Percentiles rank a stretch among this genome's conserved stretches.
These are phyloP conservation scores for Colletotrichum cordylinicola DNA, from an alignment of 2,329 filamentous ascomycete genomes.

Conservation along the genomic window DNA sequence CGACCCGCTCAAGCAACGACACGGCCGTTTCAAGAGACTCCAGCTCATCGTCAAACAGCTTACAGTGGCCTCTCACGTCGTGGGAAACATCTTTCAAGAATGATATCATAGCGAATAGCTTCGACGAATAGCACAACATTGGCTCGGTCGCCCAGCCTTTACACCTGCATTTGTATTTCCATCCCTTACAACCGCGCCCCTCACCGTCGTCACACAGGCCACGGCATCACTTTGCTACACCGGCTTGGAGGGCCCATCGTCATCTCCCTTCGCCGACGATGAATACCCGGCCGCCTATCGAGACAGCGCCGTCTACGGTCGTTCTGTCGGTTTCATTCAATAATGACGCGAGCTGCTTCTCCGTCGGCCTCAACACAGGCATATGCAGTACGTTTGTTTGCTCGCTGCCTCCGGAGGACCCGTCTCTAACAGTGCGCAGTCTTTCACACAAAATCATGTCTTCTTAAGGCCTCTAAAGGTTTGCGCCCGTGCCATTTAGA, in stretches of 20 bases:
- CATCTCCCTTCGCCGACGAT: constrained; percentile 54
- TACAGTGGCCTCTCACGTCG: not conserved
- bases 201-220: not conserved
- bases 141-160: not conserved
- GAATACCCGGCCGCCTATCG: constrained; percentile 89
- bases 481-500: not conserved
- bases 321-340: constrained; percentile 90
- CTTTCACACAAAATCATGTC: constrained; percentile 75
- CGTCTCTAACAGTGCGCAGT: constrained; percentile 54
- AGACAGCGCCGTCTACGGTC: constrained; percentile 74
- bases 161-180: not conserved
- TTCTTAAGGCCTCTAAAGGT: constrained; percentile 65
- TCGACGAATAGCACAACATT: not conserved
- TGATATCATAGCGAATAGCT: constrained; percentile 7
- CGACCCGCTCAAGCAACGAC: not conserved
- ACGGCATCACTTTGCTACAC: not conserved
- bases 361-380: constrained; percentile 84
- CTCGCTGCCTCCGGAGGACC: not conserved
- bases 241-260: not conserved
- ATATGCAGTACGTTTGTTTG: constrained; percentile 71
- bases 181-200: not conserved
- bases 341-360: constrained; percentile 82
- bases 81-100: not conserved
- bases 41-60: constrained; percentile 4
- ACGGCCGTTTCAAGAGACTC: not conserved